phyloP scores from a whole-genome alignment of 108 stramenopile species.

The Phaeodactylum tricornutum region DNA sequence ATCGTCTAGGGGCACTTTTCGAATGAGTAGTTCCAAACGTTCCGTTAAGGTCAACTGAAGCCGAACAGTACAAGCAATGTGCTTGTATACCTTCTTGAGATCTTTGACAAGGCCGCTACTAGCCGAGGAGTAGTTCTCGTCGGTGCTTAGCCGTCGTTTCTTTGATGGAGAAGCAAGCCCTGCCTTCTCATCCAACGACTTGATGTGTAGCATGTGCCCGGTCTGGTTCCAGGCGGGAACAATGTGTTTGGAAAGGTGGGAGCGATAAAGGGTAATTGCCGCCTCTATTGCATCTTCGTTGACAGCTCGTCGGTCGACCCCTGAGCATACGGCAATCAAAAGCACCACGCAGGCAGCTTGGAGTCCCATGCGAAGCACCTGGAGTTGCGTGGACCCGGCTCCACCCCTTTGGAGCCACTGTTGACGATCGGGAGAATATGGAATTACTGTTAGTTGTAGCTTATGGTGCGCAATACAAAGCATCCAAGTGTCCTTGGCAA shows the following conservation, averaged over 20 bases:
- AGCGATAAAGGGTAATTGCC: slow-evolving; percentile 61
- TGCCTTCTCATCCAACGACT: slow-evolving; percentile 3
- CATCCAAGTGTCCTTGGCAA: no score
- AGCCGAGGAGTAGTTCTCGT: no score
- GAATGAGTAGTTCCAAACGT: slow-evolving; percentile 45
- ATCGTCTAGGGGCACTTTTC: slow-evolving; percentile 62
- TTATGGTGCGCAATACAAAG: no score
- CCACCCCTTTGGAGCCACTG: no score
- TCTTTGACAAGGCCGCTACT: slow-evolving; percentile 18
- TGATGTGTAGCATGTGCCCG: slow-evolving; percentile 41
- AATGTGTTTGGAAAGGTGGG: slow-evolving; percentile 59
- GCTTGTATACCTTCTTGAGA: slow-evolving; percentile 58
- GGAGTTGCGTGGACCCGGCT: no score
- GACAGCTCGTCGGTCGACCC: slow-evolving; percentile 67
- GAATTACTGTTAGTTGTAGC: no score
- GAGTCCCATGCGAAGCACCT: slow-evolving; percentile 24
- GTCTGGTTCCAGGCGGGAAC: slow-evolving; percentile 58
- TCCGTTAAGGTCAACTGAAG: slow-evolving; percentile 50
- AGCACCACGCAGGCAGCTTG: slow-evolving; percentile 73
- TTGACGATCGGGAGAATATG: no score
- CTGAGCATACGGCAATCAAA: slow-evolving; percentile 60
- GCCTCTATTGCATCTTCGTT: slow-evolving; percentile 81
- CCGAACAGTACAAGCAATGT: slow-evolving; percentile 40
- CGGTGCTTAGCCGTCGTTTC: slow-evolving; percentile 19
- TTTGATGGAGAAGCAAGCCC: slow-evolving; percentile 12